Percentiles rank a stretch among this genome's conserved stretches.
phyloP scores from a whole-genome alignment of 164 flowering plant species.

The Euptelea pleiosperma region DNA sequence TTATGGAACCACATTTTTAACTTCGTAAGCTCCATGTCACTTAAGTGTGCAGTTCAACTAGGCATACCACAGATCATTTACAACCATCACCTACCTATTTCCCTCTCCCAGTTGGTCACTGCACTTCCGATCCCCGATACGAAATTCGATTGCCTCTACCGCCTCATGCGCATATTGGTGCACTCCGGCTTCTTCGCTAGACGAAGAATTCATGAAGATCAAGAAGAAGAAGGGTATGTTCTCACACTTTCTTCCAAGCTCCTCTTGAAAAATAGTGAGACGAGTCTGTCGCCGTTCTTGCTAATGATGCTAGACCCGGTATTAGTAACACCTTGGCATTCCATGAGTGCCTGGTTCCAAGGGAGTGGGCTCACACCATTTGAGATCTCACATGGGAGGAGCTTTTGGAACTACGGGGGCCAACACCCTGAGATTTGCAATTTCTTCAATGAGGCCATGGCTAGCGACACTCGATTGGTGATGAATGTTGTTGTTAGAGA shows the following conservation, averaged over 20 bases:
- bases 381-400: constrained; percentile 23
- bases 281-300: constrained; percentile 21
- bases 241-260: constrained; percentile 29
- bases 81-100: constrained; percentile 23
- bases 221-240: constrained; percentile 1
- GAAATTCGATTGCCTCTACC: constrained; percentile 15
- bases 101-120: constrained; percentile 19
- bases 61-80: constrained; percentile 31
- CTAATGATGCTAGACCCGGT: constrained; percentile 24
- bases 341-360: constrained; percentile 21
- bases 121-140: constrained; percentile 15
- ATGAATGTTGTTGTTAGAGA: constrained; percentile 12
- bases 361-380: constrained; percentile 20
- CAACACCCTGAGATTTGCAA: constrained; percentile 10
- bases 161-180: constrained; percentile 39
- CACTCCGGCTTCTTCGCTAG: constrained; percentile 34
- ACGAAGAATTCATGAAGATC: constrained; percentile 6
- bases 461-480: constrained; percentile 15
- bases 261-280: constrained; percentile 27
- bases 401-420: constrained; percentile 19
- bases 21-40: constrained; percentile 31
- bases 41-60: constrained; percentile 34
- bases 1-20: constrained; percentile 22
- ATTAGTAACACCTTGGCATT: constrained; percentile 24
- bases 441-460: constrained; percentile 31